A percentile compares a stretch with the other conserved stretches of the same genome.
Conservation (phyloP, 2,329 filamentous ascomycete species). For the Cercospora sojina region DNA sequence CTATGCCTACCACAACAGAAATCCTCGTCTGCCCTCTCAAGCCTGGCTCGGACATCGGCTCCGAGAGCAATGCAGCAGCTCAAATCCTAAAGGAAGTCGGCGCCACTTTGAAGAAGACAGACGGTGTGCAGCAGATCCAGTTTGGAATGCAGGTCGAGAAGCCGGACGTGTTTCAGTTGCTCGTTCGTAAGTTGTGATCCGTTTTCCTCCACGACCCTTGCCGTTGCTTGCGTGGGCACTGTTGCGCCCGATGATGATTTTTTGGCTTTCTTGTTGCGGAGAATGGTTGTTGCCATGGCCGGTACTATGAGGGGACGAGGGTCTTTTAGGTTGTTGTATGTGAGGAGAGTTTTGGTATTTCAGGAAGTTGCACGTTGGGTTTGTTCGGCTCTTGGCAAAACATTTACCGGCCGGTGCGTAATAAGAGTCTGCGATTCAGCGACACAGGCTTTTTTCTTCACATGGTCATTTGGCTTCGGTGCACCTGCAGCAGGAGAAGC, state of each 20-base stretch:
- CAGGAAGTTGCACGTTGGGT: neutral
- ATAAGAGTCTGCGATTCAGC: neutral
- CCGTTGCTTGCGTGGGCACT: neutral
- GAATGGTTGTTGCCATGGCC: neutral
- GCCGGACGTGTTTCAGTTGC: conserved; percentile 39
- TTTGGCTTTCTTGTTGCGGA: neutral
- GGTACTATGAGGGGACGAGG: neutral
- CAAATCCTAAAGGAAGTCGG: conserved; percentile 37
- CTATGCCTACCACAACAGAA: conserved; percentile 41
- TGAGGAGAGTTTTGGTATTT: neutral
- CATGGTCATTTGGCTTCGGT: neutral
- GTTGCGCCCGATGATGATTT: too few species aligned
- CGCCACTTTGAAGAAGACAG: conserved; percentile 38
- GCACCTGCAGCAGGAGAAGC: neutral
- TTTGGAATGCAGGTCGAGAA: conserved; percentile 45
- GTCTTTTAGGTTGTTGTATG: neutral
- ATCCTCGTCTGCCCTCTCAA: conserved; percentile 42
- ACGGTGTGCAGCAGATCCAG: conserved; percentile 40
- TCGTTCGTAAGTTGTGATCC: conserved; percentile 40
- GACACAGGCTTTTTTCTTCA: neutral
- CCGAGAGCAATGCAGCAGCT: conserved; percentile 32
- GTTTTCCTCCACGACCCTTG: neutral
- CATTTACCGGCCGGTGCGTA: neutral
- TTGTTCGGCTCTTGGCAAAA: neutral
- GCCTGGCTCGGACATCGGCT: conserved; percentile 39